These are phyloP conservation scores for Ceratopteris richardii DNA, from an alignment of 75 land plant species.

Conservation along the genomic window DNA sequence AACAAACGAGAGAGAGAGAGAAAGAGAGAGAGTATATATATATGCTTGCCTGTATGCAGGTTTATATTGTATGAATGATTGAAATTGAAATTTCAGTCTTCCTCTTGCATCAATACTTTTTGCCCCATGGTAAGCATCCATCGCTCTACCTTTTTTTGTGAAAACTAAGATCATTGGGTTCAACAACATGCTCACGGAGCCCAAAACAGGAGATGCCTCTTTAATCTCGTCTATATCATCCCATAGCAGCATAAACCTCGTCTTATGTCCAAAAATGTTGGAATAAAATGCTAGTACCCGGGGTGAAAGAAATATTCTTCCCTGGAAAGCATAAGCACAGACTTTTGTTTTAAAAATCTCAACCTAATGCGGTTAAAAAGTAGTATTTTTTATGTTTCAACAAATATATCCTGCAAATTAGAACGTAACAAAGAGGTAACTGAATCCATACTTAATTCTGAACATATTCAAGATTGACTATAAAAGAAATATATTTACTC, in stretches of 20 bases:
- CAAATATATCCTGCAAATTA: too few species aligned
- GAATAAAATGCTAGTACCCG: slow-evolving; percentile 79
- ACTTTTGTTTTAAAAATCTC: too few species aligned
- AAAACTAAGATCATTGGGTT: slow-evolving; percentile 55
- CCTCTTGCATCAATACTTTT: slow-evolving; percentile 64
- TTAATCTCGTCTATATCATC: slow-evolving; percentile 80
- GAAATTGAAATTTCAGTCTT: slow-evolving; percentile 60
- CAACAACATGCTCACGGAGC: slow-evolving; percentile 32
- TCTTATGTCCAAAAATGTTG: slow-evolving; percentile 79
- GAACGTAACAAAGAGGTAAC: too few species aligned
- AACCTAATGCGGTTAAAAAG: too few species aligned
- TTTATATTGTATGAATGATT: slow-evolving; percentile 58
- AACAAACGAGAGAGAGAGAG: too few species aligned
- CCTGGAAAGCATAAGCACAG: too few species aligned
- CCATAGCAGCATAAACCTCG: slow-evolving; percentile 80
- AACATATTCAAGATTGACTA: too few species aligned
- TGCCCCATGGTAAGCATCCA: slow-evolving; percentile 62
- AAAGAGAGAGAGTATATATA: too few species aligned
- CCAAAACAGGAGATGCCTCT: slow-evolving; percentile 42
- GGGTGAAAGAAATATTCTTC: slow-evolving; percentile 68
- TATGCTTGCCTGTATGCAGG: slow-evolving; percentile 59
- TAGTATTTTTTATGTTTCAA: too few species aligned
- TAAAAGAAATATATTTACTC: too few species aligned
- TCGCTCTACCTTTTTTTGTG: slow-evolving; percentile 51
- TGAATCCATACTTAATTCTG: too few species aligned